Evolutionary conservation across 1,284 basidiomycete species (phyloP).

Genomic region (Singerocomus inundabilis): DNA sequence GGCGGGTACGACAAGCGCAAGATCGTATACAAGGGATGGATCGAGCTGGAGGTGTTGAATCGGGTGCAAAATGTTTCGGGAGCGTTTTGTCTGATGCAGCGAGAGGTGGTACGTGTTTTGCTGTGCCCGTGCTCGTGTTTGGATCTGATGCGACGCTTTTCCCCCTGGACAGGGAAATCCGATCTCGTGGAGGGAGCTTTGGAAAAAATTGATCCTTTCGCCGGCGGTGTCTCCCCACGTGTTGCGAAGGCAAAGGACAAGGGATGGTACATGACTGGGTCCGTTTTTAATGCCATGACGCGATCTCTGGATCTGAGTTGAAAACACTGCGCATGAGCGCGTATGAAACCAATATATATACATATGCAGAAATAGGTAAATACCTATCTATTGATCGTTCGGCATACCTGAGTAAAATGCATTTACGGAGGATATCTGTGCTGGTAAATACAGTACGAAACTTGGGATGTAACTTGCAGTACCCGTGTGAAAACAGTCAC

Average conservation of each 20-base stretch:
- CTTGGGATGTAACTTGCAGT: too few relatives aligned
- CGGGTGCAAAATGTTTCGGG: constrained; percentile 45
- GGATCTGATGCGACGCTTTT: constrained; percentile 2
- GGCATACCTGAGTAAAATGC: too few relatives aligned
- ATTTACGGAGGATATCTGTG: too few relatives aligned
- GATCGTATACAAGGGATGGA: constrained; percentile 66
- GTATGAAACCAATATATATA: too few relatives aligned
- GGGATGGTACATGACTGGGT: neutral
- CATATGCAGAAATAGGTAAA: too few relatives aligned
- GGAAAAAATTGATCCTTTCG: constrained; percentile 59
- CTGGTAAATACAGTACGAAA: too few relatives aligned
- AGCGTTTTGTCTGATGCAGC: constrained; percentile 64
- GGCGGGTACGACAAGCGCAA: constrained; percentile 63
- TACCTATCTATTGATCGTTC: too few relatives aligned
- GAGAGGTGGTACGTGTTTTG: constrained; percentile 51
- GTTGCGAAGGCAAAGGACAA: constrained; percentile 30
- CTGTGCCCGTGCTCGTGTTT: neutral
- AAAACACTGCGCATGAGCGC: too few relatives aligned
- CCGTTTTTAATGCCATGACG: neutral
- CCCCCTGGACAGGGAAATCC: constrained; percentile 56
- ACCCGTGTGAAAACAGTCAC: too few relatives aligned
- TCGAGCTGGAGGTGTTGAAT: constrained; percentile 59
- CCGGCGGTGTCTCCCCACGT: constrained; percentile 57
- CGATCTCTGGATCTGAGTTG: too few relatives aligned
- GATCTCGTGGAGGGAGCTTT: constrained; percentile 71